Evolutionary conservation across 2,329 filamentous ascomycete species (phyloP), one percentile per base, ranked within the genome.

Genomic region (Lizonia empirigonia): DNA sequence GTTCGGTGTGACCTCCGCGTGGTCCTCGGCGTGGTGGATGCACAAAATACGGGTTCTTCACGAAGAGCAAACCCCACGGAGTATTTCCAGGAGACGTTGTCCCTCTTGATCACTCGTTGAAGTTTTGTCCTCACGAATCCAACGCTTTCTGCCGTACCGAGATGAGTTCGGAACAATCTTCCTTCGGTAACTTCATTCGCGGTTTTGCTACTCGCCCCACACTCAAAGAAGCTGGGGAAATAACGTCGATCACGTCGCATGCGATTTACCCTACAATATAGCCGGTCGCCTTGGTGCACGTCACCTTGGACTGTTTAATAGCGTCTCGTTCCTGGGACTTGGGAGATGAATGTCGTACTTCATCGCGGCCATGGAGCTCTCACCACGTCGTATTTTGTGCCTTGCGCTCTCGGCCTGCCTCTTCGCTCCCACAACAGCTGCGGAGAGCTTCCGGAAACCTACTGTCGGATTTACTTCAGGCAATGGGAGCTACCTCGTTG

Each of bases 401-500:
- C 47, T 64, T 13, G 53, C 60, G 35, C 48, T 69, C 38, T 63
- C 60, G 32, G 53, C 55, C 13, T 63, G 58, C 45, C 47, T 66
- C 35, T 37, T 59, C 24, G 45, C 48, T 35, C 53, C 61, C 34
- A 60, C 61, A 29, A 52, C 56, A 50, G 78, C 76, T 26, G 26
- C 60, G 3, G 60, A 68, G 33, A 50, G 62, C 15, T 73, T 82
- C 44, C 81, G 83, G 60, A 75, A 81, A 58, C 70, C 77, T 7
- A 79, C 80, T 18, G 72, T 82, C 39, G 69, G 70, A 15, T 79
- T 79, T 70, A 75, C 68, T 65, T 75, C 58, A 64, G 73, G 52
- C 63, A 77, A 67, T 55, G 75, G 71, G 9, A 61, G 62, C 41
- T 55, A 63, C 23, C 55, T 66, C 15, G 66, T 74, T 7, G 71